Evolutionary conservation across 768 basidiomycete species (phyloP).

Genomic region (Suillus spraguei): DNA sequence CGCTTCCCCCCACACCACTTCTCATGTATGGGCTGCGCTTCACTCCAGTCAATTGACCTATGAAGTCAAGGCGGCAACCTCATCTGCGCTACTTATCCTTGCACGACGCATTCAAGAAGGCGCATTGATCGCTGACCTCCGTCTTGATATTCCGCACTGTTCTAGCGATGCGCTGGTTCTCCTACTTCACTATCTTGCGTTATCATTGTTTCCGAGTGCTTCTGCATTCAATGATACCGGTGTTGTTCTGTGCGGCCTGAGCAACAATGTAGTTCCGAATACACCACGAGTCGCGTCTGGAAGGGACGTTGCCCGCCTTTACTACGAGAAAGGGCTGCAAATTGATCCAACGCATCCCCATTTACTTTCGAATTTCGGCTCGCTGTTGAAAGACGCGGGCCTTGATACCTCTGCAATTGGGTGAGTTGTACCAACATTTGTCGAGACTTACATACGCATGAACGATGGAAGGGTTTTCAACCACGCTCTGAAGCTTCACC

Average conservation of each 20-base stretch:
- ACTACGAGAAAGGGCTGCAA: conserved; percentile 47
- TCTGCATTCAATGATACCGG: conserved; percentile 54
- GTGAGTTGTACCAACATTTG: conserved; percentile 27
- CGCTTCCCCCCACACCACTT: conserved; percentile 30
- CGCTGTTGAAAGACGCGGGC: conserved; percentile 52
- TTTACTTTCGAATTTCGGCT: conserved; percentile 52
- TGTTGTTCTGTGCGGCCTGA: conserved; percentile 44
- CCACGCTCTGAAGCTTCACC: conserved; percentile 42
- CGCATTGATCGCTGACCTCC: conserved; percentile 26
- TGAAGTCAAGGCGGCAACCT: conserved; percentile 36
- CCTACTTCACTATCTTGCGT: conserved; percentile 49
- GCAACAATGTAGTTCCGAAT: conserved; percentile 23
- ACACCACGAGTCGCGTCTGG: conserved; percentile 27
- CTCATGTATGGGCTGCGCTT: conserved; percentile 19
- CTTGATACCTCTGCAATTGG: conserved; percentile 42
- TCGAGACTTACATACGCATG: conserved; percentile 10
- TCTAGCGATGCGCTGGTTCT: conserved; percentile 41
- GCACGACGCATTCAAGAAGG: conserved; percentile 46
- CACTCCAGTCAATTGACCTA: conserved; percentile 28
- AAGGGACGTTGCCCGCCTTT: conserved; percentile 42
- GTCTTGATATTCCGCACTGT: conserved; percentile 30
- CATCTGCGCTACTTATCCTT: conserved; percentile 45
- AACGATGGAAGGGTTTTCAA: conserved; percentile 37
- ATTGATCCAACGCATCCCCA: conserved; percentile 50
- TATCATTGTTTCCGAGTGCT: conserved; percentile 45